These are phyloP conservation scores for Jamesozyma rosinii DNA, from an alignment of 805 yeast genomes.

Conservation along the genomic window DNA sequence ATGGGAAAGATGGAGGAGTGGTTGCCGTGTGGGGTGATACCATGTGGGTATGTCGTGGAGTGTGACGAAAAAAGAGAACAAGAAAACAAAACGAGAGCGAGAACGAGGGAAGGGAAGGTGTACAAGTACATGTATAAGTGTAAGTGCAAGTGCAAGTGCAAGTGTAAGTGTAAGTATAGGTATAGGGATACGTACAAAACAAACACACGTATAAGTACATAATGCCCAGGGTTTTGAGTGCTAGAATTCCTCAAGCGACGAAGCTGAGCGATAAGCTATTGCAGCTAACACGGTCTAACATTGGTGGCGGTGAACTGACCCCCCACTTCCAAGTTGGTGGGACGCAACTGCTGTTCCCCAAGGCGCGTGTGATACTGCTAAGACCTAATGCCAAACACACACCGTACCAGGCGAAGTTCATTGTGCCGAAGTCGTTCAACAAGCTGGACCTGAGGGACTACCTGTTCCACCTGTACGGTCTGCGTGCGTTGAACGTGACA, in stretches of 20 bases:
- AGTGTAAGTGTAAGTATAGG: too few species aligned
- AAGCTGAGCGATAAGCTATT: constrained; percentile 20
- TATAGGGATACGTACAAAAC: too few species aligned
- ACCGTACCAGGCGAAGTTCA: constrained; percentile 93
- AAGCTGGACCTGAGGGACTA: constrained; percentile 92
- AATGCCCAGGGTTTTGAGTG: constrained; percentile 3
- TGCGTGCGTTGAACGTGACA: constrained; percentile 81
- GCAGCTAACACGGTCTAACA: constrained; percentile 39
- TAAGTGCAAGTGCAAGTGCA: too few species aligned
- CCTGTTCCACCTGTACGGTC: constrained; percentile 78
- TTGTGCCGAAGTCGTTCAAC: constrained; percentile 89
- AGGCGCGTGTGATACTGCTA: constrained; percentile 67
- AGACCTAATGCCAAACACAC: constrained; percentile 94
- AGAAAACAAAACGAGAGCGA: too few species aligned
- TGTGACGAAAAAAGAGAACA: too few species aligned
- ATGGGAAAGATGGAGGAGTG: too few species aligned
- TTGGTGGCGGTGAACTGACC: constrained; percentile 32
- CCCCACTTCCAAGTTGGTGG: constrained; percentile 73
- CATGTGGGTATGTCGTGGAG: too few species aligned
- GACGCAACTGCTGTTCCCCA: constrained; percentile 70
- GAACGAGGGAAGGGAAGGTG: too few species aligned
- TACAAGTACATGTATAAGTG: too few species aligned
- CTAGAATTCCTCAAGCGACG: constrained; percentile 1
- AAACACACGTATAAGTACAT: too few species aligned
- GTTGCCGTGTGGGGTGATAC: too few species aligned